Evolutionary conservation across 2,329 filamentous ascomycete genomes (phyloP).

Genomic region (Alternaria panax): DNA sequence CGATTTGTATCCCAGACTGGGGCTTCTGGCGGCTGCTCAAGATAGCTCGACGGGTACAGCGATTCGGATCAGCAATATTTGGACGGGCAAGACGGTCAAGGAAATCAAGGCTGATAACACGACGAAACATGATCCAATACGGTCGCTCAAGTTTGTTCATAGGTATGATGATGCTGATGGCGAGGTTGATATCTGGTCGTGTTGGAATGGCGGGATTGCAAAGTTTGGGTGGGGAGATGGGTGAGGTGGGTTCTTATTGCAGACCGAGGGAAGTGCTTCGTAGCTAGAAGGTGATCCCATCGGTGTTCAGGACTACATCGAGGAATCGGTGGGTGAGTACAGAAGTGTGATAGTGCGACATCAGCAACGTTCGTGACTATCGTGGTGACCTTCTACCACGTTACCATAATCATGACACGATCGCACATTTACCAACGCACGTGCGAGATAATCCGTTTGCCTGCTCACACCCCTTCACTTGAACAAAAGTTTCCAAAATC

Average conservation of each 20-base stretch:
- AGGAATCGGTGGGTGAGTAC: neutral
- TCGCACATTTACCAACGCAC: neutral
- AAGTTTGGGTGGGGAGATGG: conserved; percentile 17
- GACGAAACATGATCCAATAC: conserved; percentile 11
- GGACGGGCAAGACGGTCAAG: conserved; percentile 39
- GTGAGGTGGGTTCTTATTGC: neutral
- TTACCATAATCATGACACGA: neutral
- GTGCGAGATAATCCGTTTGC: neutral
- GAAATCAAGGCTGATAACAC: conserved; percentile 21
- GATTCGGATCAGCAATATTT: conserved; percentile 43
- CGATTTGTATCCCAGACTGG: conserved; percentile 38
- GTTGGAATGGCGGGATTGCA: conserved; percentile 28
- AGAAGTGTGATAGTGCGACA: neutral
- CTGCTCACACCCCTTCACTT: neutral
- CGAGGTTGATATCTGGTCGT: conserved; percentile 33
- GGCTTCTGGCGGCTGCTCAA: conserved; percentile 45
- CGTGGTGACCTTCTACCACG: neutral
- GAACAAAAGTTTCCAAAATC: neutral
- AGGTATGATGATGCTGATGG: conserved; percentile 22
- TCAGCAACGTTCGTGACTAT: neutral
- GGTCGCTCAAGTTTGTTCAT: conserved; percentile 43
- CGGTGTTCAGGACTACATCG: neutral
- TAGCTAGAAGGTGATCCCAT: neutral
- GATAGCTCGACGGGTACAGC: conserved; percentile 24
- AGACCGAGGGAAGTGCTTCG: neutral